Conservation (phyloP, 495 filamentous ascomycete species). For the Aspergillus indologenus region DNA sequence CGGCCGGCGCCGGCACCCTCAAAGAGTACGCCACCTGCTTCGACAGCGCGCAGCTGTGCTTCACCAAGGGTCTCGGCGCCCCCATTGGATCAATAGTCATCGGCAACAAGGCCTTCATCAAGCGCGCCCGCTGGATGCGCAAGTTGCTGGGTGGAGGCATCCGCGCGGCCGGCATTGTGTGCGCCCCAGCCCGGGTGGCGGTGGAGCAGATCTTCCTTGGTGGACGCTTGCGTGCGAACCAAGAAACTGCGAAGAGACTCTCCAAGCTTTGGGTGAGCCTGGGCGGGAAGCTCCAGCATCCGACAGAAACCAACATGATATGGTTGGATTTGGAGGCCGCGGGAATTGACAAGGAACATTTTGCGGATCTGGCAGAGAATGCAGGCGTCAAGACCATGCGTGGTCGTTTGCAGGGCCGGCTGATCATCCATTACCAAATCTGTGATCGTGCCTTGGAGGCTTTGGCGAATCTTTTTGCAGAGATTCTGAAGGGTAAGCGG, state of each 20-base stretch:
- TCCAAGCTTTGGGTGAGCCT: slow-evolving; percentile 53
- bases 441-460: background rate
- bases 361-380: slow-evolving; percentile 13
- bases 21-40: slow-evolving; percentile 62
- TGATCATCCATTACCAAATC: background rate
- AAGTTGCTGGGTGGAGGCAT: slow-evolving; percentile 75
- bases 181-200: slow-evolving; percentile 29
- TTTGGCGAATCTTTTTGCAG: background rate
- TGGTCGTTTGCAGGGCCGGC: background rate
- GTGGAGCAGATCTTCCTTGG: slow-evolving; percentile 51
- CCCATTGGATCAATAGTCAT: slow-evolving; percentile 72
- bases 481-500: background rate
- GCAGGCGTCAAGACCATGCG: background rate
- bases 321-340: slow-evolving; percentile 65
- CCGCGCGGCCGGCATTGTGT: slow-evolving; percentile 52
- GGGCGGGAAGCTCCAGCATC: slow-evolving; percentile 26
- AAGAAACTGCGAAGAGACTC: slow-evolving; percentile 56
- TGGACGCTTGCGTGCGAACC: slow-evolving; percentile 49
- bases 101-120: slow-evolving; percentile 54
- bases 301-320: slow-evolving; percentile 74
- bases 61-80: slow-evolving; percentile 77
- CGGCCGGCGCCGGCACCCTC: slow-evolving; percentile 51
- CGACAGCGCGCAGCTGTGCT: slow-evolving; percentile 71
- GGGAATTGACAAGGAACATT: slow-evolving; percentile 5
- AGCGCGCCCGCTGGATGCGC: slow-evolving; percentile 63